Percentiles rank a stretch among this genome's conserved stretches.
Conservation (phyloP, 345 rosid species). For the Sonneratia alba region DNA sequence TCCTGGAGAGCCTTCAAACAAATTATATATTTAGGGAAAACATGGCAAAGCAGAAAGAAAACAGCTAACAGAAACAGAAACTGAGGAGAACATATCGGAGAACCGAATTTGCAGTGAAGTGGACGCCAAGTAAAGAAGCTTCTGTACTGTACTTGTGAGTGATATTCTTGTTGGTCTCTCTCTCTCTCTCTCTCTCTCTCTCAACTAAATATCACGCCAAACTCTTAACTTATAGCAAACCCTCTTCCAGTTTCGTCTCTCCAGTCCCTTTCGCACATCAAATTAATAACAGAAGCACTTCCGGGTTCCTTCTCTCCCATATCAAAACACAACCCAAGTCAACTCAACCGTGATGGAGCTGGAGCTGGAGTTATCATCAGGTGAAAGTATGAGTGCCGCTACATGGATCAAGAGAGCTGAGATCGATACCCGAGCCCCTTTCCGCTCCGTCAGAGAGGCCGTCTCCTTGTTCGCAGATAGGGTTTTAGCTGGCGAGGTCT, state of each 20-base stretch:
- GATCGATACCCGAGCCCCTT: slow-evolving; percentile 16
- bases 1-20: background rate
- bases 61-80: background rate
- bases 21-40: background rate
- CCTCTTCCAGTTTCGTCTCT: background rate
- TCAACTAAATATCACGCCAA: background rate
- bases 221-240: background rate
- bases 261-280: background rate
- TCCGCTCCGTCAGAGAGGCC: slow-evolving; percentile 20
- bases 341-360: background rate
- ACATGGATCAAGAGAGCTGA: slow-evolving; percentile 11
- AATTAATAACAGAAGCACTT: slow-evolving; percentile 1
- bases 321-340: background rate
- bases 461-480: slow-evolving; percentile 17
- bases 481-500: slow-evolving; percentile 14
- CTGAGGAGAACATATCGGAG: background rate
- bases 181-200: slow-evolving; percentile 2
- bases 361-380: background rate
- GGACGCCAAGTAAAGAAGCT: slow-evolving; percentile 25
- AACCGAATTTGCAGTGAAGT: slow-evolving; percentile 20
- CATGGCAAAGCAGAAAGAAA: background rate
- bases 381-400: background rate
- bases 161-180: no score
- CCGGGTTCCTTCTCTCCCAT: background rate
- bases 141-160: background rate